Base-by-base conservation (phyloP, 1,139 yeast genomes). In the Candida sanyaensis region DNA sequence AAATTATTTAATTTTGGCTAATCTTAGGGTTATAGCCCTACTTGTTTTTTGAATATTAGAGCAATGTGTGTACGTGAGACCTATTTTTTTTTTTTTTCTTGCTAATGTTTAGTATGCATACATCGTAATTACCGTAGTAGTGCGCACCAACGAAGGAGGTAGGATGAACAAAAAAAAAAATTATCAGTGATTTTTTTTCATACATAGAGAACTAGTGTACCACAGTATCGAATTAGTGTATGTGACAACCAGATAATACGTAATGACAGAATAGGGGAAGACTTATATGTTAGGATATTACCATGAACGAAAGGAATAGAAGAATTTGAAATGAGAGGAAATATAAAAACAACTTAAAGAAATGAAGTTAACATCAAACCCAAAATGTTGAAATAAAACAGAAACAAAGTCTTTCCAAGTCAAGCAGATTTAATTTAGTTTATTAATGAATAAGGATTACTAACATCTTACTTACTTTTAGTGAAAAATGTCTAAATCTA, bases 401-500 rank as follows among this genome's bases (percentile, higher is more conserved):
- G n/a, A n/a, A n/a, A n/a, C n/a, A 8, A 36, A 7, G 12, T 27
- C 23, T 7, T 6, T 9, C 42, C 13, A 13, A 11, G 10, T 6
- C 21, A 17, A 17, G 21, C 3, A 2, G 3, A 17, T 17, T 17
- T 17, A 5, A 12, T 11, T 28, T 12, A 41, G 7, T 33, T 10
- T 1, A 21, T 13, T 5, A 4, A 30, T 10, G 33, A 26, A 9
- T 32, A 37, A 24, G 12, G 1, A 36, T 43, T 65, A 69, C 74
- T 69, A 70, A 69, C 74, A 50, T 37, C 7, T 37, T 13, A 12
- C 27, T 32, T 32, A 1, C 3, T 33, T 21, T 30, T 45, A 32
- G 60, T 65, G 73, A 57, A 63, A 74, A 76, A 91, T 92, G 98
- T 75, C 98, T 79, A 92, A 92, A 84, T 91, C 98, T 66, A 93